Percentiles rank a stretch among this genome's conserved stretches.
Conservation (phyloP, 176 grass and related monocot species). For the Musa troglodytarum region DNA sequence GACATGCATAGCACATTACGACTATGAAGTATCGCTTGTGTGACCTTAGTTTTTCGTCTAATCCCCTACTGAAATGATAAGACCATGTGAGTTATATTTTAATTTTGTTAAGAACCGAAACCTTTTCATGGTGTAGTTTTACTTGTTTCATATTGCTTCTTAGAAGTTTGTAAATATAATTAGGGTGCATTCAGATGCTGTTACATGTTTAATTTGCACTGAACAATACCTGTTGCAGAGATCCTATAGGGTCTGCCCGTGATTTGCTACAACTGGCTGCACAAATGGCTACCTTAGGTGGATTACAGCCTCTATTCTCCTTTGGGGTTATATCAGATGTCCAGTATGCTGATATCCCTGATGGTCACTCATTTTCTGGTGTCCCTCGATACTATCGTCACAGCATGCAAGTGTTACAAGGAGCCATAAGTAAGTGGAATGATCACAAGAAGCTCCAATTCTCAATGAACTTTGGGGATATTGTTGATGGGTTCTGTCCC, state of each 20-base stretch:
- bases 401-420: constrained; percentile 58
- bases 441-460: constrained; percentile 34
- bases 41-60: no score
- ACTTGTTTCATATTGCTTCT: neutral
- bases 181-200: neutral
- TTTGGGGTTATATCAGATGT: constrained; percentile 79
- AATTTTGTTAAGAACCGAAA: neutral
- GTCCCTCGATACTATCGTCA: constrained; percentile 72
- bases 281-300: constrained; percentile 19
- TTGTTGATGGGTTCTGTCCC: constrained; percentile 73
- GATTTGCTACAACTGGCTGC: neutral
- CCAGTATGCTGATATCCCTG: constrained; percentile 77
- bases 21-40: no score
- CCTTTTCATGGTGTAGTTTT: neutral
- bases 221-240: neutral
- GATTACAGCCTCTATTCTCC: constrained; percentile 47
- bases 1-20: no score
- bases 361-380: constrained; percentile 59
- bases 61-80: no score
- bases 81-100: neutral
- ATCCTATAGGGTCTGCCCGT: neutral
- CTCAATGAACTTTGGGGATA: constrained; percentile 74
- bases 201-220: neutral
- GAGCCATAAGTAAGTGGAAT: constrained; percentile 64
- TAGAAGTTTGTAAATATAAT: neutral